Evolutionary conservation across 176 grass and related monocot species (phyloP), one percentile per base, ranked within the genome.

Genomic region (Metroxylon sagu): DNA sequence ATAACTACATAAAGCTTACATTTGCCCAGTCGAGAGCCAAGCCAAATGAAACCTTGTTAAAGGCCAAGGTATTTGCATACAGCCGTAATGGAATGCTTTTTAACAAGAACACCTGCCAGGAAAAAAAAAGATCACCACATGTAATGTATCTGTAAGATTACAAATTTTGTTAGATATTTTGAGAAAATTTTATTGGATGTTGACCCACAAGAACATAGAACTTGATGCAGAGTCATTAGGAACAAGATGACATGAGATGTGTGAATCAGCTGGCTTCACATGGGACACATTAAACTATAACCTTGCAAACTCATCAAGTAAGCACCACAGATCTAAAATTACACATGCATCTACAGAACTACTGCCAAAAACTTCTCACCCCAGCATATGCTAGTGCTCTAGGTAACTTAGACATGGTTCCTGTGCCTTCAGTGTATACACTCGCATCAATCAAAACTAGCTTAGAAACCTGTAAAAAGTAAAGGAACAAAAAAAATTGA

Each of bases 401-500:
- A 61, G 93, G 87, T 60, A 97, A 7, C 60, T 78, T 97, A 31
- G 72, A 25, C 73, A 97, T 74, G 64, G 91, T 70, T 68, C 71
- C 85, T 51, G 87, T 79, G 39, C 87, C 81, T 50, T 91, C 79
- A 53, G 87, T 14, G 70, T 85, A 88, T 26, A 97, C 83, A 82
- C 92, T 97, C 72, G 92, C 92, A 77, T 77, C 62, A 49, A 97
- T 82, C 50, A 97, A 88, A 18, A 97, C 78, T 79, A 97, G 35
- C 72, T 88, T 91, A 39, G 87, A 88, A 25, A 97, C 87, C 93
- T 97, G 59, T 16, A 57, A 56, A 16, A 18, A 7, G 17, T 50
- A 57, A 39, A 62, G 5, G 5, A 62, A 53, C 15, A 18, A 3
- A 72, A 50, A 25, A 48, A 12, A 21, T 21, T 23, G 23, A 5